These are phyloP conservation scores for Verticillium dahliae DNA, from an alignment of 2,329 filamentous ascomycete genomes.

Conservation along the genomic window DNA sequence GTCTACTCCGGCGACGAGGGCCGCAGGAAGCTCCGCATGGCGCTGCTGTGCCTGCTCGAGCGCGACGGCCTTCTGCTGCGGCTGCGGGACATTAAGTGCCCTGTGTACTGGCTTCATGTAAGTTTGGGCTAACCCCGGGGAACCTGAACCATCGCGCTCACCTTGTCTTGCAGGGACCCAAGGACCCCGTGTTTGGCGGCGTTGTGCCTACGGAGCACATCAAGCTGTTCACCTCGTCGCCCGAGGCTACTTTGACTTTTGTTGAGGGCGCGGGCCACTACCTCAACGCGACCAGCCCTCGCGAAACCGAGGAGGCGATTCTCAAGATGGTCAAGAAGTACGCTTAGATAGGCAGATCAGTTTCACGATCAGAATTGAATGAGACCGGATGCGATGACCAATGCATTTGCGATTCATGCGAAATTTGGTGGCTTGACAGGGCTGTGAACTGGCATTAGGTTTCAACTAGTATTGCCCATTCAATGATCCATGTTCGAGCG, in stretches of 20 bases:
- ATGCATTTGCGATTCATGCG: too few relatives aligned
- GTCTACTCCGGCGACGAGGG: constrained; percentile 44
- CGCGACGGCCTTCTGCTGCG: constrained; percentile 41
- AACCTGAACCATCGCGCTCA: background rate
- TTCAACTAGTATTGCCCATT: too few relatives aligned
- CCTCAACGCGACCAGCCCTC: constrained; percentile 39
- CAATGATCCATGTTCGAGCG: too few relatives aligned
- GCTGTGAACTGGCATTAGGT: too few relatives aligned
- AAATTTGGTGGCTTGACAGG: too few relatives aligned
- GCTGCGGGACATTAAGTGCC: constrained; percentile 39
- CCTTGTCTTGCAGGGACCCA: constrained; percentile 29
- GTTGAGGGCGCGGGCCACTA: constrained; percentile 42
- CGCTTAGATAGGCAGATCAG: constrained; percentile 4
- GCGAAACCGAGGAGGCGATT: constrained; percentile 36
- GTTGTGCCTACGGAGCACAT: constrained; percentile 39
- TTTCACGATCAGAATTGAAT: constrained; percentile 2
- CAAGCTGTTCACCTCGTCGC: constrained; percentile 39
- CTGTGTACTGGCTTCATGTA: constrained; percentile 47
- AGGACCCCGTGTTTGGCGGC: constrained; percentile 35
- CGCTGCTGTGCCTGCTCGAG: constrained; percentile 35
- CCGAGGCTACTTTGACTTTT: constrained; percentile 33
- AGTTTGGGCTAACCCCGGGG: constrained; percentile 8
- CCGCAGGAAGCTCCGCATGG: constrained; percentile 39
- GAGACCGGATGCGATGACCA: background rate
- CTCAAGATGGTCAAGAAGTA: constrained; percentile 33